Base-by-base conservation (phyloP, 2,329 filamentous ascomycete species). In the Mycogone perniciosa region DNA sequence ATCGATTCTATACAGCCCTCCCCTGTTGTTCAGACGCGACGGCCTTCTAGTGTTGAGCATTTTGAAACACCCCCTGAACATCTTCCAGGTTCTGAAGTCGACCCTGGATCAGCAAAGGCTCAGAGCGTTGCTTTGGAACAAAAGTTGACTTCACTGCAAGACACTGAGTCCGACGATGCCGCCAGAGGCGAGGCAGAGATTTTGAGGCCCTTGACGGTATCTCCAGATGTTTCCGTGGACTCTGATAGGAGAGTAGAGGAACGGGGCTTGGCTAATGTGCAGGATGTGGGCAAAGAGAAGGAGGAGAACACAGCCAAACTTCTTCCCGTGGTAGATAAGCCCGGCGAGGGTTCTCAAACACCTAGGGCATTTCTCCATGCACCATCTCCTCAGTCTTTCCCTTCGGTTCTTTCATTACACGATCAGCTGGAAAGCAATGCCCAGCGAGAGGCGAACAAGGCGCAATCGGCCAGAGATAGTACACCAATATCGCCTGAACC, bases 141-240 rank as follows among this genome's bases (percentile, higher is more conserved):
- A 6, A 48, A 48, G 13, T 26, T 52, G n/a, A 40, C 39, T 11
- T 39, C 29, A 13, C 45, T 48, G 3, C 31, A 38, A 8, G 9
- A 13, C 5, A 10, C 11, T 13, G 42, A 26, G 13, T 5, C 34
- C 5, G 20, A 30, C 3, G 51, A 53, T 20, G 20, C 26, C 27
- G 49, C 45, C 11, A 45, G 33, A 13, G 42, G 41, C 35, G 49
- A 52, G 11, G 45, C 39, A 1, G 31, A 38, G 7, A 11, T 52
- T 6, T 30, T 42, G 31, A 47, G 51, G 35, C 44, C 51, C 6
- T 41, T 45, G 6, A 53, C 51, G 6, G 51, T 53, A 13, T 48
- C 52, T 5, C 49, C 52, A 6, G 52, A 51, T 33, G 48, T 54
- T 35, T 54, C 52, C 7, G 40, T 54, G 4, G 10, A 33, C n/a